A percentile compares a stretch with the other conserved stretches of the same genome.
These are phyloP conservation scores for Fusarium zealandicum DNA, from an alignment of 2,329 filamentous ascomycete species.

Conservation along the genomic window DNA sequence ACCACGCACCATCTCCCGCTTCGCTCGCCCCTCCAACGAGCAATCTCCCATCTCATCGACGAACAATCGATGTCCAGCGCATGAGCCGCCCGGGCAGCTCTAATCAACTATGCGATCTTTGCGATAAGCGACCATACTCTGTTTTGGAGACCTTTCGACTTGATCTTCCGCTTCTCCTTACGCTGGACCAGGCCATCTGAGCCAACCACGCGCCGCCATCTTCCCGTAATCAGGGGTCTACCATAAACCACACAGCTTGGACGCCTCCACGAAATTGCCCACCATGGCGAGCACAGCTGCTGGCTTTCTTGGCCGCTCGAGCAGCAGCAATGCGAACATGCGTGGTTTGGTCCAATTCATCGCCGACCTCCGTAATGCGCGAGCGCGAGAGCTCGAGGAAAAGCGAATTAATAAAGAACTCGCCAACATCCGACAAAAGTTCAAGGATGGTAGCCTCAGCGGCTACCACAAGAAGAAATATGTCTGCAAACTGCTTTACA, in stretches of 20 bases:
- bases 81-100: constrained; percentile 37
- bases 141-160: constrained; percentile 34
- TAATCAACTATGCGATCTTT: constrained; percentile 45
- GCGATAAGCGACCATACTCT: constrained; percentile 38
- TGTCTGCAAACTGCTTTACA: constrained; percentile 99
- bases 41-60: constrained; percentile 36
- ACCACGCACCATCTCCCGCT: constrained; percentile 35
- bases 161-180: constrained; percentile 13
- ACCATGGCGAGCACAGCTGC: constrained; percentile 64
- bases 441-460: constrained; percentile 91
- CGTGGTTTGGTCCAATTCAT: constrained; percentile 96
- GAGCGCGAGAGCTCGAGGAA: constrained; percentile 94
- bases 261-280: constrained; percentile 27
- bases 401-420: constrained; percentile 99
- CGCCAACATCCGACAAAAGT: constrained; percentile 97
- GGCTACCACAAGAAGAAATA: constrained; percentile 99
- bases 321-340: constrained; percentile 72
- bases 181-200: constrained; percentile 17
- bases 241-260: constrained; percentile 30
- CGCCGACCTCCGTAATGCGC: constrained; percentile 91
- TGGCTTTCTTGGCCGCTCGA: constrained; percentile 72
- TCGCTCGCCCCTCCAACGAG: constrained; percentile 39
- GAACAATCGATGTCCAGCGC: constrained; percentile 41
- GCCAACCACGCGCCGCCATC: constrained; percentile 17
- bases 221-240: constrained; percentile 36